Percentiles rank a stretch among this genome's conserved stretches.
Conservation (phyloP, 331 rosid species). For the Phaseolus coccineus region DNA sequence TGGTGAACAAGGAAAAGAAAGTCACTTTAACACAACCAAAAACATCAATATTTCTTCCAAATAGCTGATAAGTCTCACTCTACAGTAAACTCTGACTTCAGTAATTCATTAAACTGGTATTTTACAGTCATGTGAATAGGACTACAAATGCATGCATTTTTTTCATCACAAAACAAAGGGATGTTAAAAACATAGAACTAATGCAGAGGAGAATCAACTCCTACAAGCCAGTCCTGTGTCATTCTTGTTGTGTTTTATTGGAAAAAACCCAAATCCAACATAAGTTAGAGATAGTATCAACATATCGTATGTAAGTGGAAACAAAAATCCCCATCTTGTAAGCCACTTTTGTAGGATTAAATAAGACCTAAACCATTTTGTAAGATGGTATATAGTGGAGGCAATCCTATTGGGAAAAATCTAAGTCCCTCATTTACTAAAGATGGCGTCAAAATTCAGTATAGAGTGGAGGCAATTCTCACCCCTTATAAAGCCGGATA, state of each 20-base stretch:
- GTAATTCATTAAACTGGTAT: slow-evolving; percentile 12
- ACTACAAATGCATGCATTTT: slow-evolving; percentile 10
- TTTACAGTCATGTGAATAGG: slow-evolving; percentile 1
- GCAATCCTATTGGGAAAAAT: no score
- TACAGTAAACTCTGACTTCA: not conserved
- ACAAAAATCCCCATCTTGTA: no score
- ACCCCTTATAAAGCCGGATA: no score
- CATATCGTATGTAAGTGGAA: no score
- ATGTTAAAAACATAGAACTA: slow-evolving; percentile 5
- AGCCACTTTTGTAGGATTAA: no score
- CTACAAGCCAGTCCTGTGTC: slow-evolving; percentile 2
- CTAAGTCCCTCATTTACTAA: no score
- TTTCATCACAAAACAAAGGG: not conserved
- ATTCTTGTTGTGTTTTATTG: not conserved
- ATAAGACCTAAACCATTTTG: no score
- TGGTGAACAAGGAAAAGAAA: slow-evolving; percentile 10
- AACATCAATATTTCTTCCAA: slow-evolving; percentile 8
- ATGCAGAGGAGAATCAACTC: slow-evolving; percentile 13
- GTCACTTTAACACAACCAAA: not conserved
- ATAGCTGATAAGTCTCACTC: not conserved
- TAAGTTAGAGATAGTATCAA: no score
- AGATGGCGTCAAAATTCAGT: no score
- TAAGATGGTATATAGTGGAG: no score
- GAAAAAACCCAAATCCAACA: no score
- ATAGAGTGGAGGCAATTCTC: no score